Evolutionary conservation across 1,139 yeast species (phyloP).

Genomic region (Yamadazyma dendronema): DNA sequence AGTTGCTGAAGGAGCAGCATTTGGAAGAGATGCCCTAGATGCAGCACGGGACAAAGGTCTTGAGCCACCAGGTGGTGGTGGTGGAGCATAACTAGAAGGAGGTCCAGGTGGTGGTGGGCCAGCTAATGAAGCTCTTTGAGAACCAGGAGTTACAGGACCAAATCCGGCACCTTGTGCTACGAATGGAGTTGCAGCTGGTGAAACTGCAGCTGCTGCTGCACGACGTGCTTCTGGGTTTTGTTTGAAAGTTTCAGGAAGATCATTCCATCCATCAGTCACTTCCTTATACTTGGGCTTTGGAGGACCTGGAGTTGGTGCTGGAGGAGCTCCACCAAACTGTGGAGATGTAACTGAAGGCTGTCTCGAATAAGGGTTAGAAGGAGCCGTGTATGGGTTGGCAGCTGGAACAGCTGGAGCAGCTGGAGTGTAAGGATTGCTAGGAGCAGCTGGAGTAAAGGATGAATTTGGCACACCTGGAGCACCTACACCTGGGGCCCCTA

Average conservation of each 20-base stretch:
- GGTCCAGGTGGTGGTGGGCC: slow-evolving; percentile 5
- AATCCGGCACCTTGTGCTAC: slow-evolving; percentile 16
- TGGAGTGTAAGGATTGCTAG: slow-evolving; percentile 15
- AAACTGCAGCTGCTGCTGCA: slow-evolving; percentile 42
- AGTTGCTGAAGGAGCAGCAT: slow-evolving; percentile 10
- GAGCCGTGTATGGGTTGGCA: slow-evolving; percentile 8
- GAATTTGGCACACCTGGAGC: no score
- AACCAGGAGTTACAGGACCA: slow-evolving; percentile 10
- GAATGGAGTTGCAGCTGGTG: slow-evolving; percentile 23
- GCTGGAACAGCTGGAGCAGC: slow-evolving; percentile 17
- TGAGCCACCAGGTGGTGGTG: slow-evolving; percentile 23
- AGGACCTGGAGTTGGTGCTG: slow-evolving; percentile 29
- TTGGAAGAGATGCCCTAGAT: slow-evolving; percentile 24
- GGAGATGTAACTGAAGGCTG: slow-evolving; percentile 7
- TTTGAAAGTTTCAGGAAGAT: slow-evolving; percentile 73
- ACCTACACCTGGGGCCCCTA: slow-evolving; percentile 9
- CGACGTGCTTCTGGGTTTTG: slow-evolving; percentile 48
- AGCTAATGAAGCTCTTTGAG: slow-evolving; percentile 14
- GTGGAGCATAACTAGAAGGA: slow-evolving; percentile 4
- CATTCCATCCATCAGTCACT: slow-evolving; percentile 92
- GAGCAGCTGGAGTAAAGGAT: neutral
- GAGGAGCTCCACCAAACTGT: slow-evolving; percentile 6
- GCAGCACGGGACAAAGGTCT: slow-evolving; percentile 30
- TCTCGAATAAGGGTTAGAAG: slow-evolving; percentile 17
- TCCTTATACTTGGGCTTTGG: slow-evolving; percentile 42